These are phyloP conservation scores for Erythrobasidium yunnanense DNA, from an alignment of 768 basidiomycete genomes.

Conservation along the genomic window DNA sequence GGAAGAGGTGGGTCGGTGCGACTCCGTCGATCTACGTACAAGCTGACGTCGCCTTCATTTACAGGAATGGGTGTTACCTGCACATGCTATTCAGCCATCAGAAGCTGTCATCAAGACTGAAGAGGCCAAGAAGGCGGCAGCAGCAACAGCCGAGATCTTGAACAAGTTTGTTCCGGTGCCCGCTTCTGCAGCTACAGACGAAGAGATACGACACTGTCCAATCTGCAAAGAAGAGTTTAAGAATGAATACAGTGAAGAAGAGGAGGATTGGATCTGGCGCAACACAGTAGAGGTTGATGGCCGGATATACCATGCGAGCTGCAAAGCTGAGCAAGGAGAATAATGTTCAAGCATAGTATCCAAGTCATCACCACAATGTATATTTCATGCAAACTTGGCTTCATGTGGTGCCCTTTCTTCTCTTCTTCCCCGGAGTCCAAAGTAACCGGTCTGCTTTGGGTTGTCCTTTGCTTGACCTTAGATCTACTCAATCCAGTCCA, in stretches of 20 bases:
- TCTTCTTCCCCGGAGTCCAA: too few relatives aligned
- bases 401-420: too few relatives aligned
- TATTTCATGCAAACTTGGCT: too few relatives aligned
- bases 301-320: constrained; percentile 16
- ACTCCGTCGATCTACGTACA: not conserved
- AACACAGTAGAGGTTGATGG: constrained; percentile 53
- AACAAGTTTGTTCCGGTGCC: constrained; percentile 62
- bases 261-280: constrained; percentile 96
- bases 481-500: not conserved
- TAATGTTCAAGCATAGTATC: not conserved
- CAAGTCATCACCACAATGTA: too few relatives aligned
- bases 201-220: constrained; percentile 60
- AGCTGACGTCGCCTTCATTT: not conserved
- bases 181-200: constrained; percentile 61
- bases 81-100: not conserved
- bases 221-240: constrained; percentile 91
- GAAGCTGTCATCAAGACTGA: constrained; percentile 3
- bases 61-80: constrained; percentile 67
- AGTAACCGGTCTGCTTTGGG: too few relatives aligned
- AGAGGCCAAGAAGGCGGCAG: constrained; percentile 50
- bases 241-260: constrained; percentile 84
- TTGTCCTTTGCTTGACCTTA: too few relatives aligned
- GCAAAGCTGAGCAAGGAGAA: constrained; percentile 6
- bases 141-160: constrained; percentile 64
- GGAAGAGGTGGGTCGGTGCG: constrained; percentile 27